phyloP scores from a whole-genome alignment of 1,139 yeast genomes.

The Meyerozyma smithsonii region DNA sequence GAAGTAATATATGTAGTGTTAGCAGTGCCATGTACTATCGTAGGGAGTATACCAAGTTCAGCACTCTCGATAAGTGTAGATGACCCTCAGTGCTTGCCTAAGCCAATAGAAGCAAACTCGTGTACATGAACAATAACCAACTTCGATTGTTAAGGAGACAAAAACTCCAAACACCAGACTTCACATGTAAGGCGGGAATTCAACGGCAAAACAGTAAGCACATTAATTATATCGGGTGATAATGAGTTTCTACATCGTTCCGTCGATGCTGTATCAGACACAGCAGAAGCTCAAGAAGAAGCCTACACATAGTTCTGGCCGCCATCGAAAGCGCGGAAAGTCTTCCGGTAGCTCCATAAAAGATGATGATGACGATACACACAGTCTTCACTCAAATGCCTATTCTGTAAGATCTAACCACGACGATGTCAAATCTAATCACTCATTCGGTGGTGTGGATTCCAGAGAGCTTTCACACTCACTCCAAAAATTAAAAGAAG shows the following conservation, averaged over 20 bases:
- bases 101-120: too few species aligned
- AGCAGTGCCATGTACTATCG: too few species aligned
- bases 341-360: background rate
- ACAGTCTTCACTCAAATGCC: background rate
- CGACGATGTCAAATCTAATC: background rate
- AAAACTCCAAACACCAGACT: background rate
- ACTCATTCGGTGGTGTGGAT: background rate
- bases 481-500: background rate
- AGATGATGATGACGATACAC: background rate
- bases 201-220: too few species aligned
- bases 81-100: too few species aligned
- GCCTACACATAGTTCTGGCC: background rate
- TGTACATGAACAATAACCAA: too few species aligned
- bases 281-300: conserved; percentile 5
- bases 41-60: too few species aligned
- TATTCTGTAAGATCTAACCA: background rate
- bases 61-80: too few species aligned
- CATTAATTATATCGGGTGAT: background rate
- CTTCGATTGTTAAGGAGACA: too few species aligned
- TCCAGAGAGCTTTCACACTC: conserved; percentile 1
- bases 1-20: too few species aligned
- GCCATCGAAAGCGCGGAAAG: background rate
- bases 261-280: conserved; percentile 6
- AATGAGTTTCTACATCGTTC: conserved; percentile 6
- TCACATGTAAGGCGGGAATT: background rate